Conservation (phyloP, 805 yeast species). For the Wickerhamiella kurtzmanii region DNA sequence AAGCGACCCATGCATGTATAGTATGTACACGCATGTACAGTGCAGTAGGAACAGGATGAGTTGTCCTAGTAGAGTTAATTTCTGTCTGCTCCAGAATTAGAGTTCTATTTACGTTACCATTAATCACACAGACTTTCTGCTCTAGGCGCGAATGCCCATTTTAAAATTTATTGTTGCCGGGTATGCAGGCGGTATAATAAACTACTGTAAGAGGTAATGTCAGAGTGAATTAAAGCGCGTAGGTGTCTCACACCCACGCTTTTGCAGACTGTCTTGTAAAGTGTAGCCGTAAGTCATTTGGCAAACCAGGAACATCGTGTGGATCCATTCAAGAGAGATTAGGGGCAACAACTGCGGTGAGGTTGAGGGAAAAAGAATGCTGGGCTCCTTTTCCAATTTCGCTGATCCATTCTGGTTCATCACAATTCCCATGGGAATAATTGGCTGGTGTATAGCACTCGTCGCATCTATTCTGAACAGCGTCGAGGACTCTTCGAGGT, state of each 20-base stretch:
- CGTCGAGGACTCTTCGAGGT: conserved; percentile 26
- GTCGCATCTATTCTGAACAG: conserved; percentile 67
- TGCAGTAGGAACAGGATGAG: too few species aligned
- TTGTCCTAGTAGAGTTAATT: too few species aligned
- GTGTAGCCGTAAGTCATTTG: too few species aligned
- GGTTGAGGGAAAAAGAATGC: conserved; percentile 1
- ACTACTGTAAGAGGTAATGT: too few species aligned
- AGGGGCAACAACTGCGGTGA: too few species aligned
- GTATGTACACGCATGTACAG: too few species aligned
- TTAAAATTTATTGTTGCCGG: background rate
- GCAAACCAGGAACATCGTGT: too few species aligned
- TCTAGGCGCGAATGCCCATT: background rate
- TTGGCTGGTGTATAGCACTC: conserved; percentile 80
- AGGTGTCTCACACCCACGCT: too few species aligned
- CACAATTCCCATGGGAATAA: conserved; percentile 54
- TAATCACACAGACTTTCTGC: background rate
- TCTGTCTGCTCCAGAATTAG: background rate
- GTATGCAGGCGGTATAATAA: background rate
- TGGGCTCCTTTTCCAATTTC: conserved; percentile 28
- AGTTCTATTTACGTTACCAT: background rate
- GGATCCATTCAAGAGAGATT: too few species aligned
- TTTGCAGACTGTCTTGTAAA: too few species aligned
- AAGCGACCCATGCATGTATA: too few species aligned
- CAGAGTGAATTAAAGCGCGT: too few species aligned
- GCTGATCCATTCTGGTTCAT: conserved; percentile 84